phyloP scores from a whole-genome alignment of 345 rosid species.

The Syzygium aromaticum region DNA sequence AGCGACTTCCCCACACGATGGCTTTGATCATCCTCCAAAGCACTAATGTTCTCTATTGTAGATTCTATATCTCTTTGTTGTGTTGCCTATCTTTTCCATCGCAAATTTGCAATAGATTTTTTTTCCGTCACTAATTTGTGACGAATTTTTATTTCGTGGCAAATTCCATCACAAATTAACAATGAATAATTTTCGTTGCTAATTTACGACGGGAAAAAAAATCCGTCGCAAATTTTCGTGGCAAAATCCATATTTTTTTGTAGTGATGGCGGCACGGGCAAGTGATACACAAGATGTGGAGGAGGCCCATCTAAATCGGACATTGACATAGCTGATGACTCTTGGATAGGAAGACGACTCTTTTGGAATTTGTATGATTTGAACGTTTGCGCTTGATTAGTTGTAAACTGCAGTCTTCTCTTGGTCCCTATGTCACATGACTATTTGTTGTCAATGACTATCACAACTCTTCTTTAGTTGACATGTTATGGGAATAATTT shows the following conservation, averaged over 20 bases:
- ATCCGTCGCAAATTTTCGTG: too few species aligned
- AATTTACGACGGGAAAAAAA: too few species aligned
- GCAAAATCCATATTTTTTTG: too few species aligned
- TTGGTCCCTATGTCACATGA: neutral
- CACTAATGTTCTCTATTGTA: conserved; percentile 1
- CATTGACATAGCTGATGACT: neutral
- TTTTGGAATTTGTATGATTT: neutral
- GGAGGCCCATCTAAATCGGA: neutral
- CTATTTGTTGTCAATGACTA: neutral
- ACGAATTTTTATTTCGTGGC: too few species aligned
- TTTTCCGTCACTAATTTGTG: too few species aligned
- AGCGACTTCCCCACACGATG: conserved; percentile 38
- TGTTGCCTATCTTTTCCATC: neutral
- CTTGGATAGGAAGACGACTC: neutral
- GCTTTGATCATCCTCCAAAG: conserved; percentile 11
- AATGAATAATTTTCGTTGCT: too few species aligned
- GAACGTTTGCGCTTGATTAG: neutral
- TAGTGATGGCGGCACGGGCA: neutral
- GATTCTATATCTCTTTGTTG: conserved; percentile 10
- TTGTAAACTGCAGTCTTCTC: neutral
- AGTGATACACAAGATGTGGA: neutral
- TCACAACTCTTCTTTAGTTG: neutral
- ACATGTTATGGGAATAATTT: neutral
- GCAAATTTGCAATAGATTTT: too few species aligned
- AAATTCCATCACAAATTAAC: too few species aligned